Evolutionary conservation across 208 protist species (phyloP).

Genomic region (Tritrichomonas foetus): DNA sequence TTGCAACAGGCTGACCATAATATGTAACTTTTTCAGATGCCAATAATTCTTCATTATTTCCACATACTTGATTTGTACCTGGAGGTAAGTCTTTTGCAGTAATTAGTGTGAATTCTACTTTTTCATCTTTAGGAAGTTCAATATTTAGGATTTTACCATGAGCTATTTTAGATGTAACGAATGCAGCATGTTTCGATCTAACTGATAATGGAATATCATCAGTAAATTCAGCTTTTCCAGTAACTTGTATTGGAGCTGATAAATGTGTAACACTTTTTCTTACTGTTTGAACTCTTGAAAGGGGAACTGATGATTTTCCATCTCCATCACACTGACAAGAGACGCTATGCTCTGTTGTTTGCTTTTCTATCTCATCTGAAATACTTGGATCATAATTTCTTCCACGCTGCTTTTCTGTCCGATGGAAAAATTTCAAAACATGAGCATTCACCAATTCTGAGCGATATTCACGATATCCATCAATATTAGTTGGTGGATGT

Average conservation of each 20-base stretch:
- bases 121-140: not conserved
- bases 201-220: conserved; percentile 47
- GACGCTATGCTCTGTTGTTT: not conserved
- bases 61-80: conserved; percentile 46
- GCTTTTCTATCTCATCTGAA: not conserved
- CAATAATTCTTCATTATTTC: conserved; percentile 69
- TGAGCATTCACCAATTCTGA: conserved; percentile 59
- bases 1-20: conserved; percentile 63
- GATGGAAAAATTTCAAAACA: conserved; percentile 73
- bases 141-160: conserved; percentile 47
- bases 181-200: not conserved
- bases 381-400: not conserved
- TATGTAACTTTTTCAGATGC: conserved; percentile 46
- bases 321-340: too few species aligned
- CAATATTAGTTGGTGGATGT: conserved; percentile 38
- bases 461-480: conserved; percentile 67
- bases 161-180: conserved; percentile 46
- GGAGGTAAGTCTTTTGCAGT: conserved; percentile 35
- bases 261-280: not conserved
- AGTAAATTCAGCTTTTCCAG: conserved; percentile 69
- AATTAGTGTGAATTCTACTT: conserved; percentile 26
- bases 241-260: conserved; percentile 62
- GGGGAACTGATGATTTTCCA: too few species aligned
- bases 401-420: not conserved
- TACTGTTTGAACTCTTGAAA: too few species aligned